Base-by-base conservation (phyloP, 345 rosid genomes). In the Camelina hispida region DNA sequence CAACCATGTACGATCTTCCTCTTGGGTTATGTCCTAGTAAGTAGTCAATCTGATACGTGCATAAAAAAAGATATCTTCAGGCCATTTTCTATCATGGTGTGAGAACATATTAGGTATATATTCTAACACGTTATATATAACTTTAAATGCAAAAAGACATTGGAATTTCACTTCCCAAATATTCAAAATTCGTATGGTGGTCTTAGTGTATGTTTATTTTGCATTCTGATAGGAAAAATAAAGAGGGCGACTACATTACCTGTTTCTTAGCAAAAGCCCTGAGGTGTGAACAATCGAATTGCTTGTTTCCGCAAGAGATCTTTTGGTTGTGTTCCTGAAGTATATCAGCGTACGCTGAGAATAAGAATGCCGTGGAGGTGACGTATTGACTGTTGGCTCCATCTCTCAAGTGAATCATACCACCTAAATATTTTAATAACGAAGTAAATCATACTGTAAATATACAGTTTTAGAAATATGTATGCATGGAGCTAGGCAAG, bases 1-100 rank as follows among this genome's bases (percentile, higher is more conserved):
- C 97, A 1, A 90, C 98, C 97, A 94, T 94, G 83, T 86, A 87
- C 0, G 98, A 94, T 79, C 97, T 81, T 68, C 96, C 85, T 47
- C 23, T 23, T 6, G 98, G 98, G 75, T 94, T 94, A 64, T 58
- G 52, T 9, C 98, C 98, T 4, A 94, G 82, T 63, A 91, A 40
- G 84, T 95, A 91, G 70, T 94, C 97, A 58, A 88, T 90, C 95
- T 91, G 86, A 79, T 65, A 78, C n/a, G 28, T 51, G 17, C 58
- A 50, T 37, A 62, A 1, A 2, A 56, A 32, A 12, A 57, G 9
- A 18, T 4, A 59, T 40, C 5, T 2, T 52, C 2, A 59, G 37
- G 18, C 28, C 3, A 6, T 30, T 63, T 62, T 53, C 8, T 18
- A 73, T 14, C 5, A 2, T 35, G 15, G 11, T 16, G 0, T 54